Conservation (phyloP, 2,329 filamentous ascomycete genomes). For the Chalaropsis ovoidea region DNA sequence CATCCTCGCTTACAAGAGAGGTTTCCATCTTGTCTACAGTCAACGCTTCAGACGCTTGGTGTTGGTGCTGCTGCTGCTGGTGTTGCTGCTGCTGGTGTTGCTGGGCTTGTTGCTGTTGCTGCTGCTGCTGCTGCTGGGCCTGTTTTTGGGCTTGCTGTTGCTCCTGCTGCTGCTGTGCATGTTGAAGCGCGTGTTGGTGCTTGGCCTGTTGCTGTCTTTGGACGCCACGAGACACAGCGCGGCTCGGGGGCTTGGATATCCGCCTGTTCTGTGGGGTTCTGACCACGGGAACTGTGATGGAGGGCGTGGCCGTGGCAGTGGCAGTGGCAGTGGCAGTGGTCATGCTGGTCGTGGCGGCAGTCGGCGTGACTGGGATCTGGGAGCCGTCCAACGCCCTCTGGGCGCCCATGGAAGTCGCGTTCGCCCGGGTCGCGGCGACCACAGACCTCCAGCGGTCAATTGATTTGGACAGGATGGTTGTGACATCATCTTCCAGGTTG, state of each 20-base stretch:
- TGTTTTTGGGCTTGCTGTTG: constrained; percentile 31
- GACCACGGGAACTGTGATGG: constrained; percentile 26
- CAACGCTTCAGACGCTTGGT: background rate
- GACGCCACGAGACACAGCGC: constrained; percentile 12
- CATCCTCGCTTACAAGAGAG: constrained; percentile 32
- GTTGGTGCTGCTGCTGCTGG: constrained; percentile 28
- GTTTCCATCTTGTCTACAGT: constrained; percentile 33
- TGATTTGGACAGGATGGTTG: constrained; percentile 43
- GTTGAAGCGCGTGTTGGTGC: constrained; percentile 27
- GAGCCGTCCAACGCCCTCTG: constrained; percentile 41
- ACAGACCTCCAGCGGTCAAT: constrained; percentile 55
- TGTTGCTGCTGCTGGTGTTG: constrained; percentile 28
- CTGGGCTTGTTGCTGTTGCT: constrained; percentile 31
- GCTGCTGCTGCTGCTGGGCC: constrained; percentile 24
- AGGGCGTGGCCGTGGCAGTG: constrained; percentile 26
- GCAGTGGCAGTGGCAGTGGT: constrained; percentile 26
- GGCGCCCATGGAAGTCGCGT: constrained; percentile 38
- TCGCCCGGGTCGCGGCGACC: constrained; percentile 42
- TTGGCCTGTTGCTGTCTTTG: constrained; percentile 26
- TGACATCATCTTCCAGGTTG: constrained; percentile 41
- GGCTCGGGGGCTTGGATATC: constrained; percentile 25
- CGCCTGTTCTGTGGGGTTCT: constrained; percentile 25
- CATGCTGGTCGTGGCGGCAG: constrained; percentile 10
- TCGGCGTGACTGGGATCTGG: background rate
- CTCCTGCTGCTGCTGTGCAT: constrained; percentile 30